Percentiles rank a stretch among this genome's conserved stretches.
phyloP scores from a whole-genome alignment of 163 green algal genomes.

The Prototheca cutis region DNA sequence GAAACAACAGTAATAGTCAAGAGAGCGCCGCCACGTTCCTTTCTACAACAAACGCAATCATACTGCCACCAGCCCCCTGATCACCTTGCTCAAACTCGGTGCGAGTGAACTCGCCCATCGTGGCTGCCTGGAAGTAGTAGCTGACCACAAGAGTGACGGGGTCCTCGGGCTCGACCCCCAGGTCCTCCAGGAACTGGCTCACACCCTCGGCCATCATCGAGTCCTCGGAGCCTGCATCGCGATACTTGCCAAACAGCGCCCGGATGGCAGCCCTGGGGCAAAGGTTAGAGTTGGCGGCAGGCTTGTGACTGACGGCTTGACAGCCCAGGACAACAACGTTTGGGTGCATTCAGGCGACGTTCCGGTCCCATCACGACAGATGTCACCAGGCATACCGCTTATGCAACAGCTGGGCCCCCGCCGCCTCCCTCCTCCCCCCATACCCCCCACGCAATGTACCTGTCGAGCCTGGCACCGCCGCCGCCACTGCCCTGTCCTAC shows the following conservation, averaged over 20 bases:
- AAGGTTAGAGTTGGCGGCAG: background rate
- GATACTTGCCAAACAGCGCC: slow-evolving; percentile 18
- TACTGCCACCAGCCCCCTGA: too few species aligned
- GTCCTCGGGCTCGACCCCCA: slow-evolving; percentile 32
- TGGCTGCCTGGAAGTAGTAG: slow-evolving; percentile 53
- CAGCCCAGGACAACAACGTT: too few species aligned
- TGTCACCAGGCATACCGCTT: too few species aligned
- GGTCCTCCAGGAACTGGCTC: slow-evolving; percentile 17
- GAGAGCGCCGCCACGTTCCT: too few species aligned
- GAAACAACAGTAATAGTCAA: too few species aligned
- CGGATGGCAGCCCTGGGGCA: slow-evolving; percentile 10
- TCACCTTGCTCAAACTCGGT: slow-evolving; percentile 62
- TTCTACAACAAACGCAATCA: too few species aligned
- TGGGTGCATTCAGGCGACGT: too few species aligned
- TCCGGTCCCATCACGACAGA: too few species aligned
- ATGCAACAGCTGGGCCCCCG: too few species aligned
- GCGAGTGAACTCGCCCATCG: slow-evolving; percentile 77
- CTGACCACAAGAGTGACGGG: slow-evolving; percentile 72
- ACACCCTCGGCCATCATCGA: slow-evolving; percentile 23
- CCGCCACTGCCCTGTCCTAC: slow-evolving; percentile 2
- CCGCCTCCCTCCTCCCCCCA: too few species aligned
- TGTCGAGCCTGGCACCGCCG: too few species aligned
- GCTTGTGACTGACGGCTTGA: background rate
- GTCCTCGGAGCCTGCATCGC: slow-evolving; percentile 5
- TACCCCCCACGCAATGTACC: too few species aligned